These are phyloP conservation scores for Lophiostoma macrostomum DNA, from an alignment of 495 filamentous ascomycete genomes.

Conservation along the genomic window DNA sequence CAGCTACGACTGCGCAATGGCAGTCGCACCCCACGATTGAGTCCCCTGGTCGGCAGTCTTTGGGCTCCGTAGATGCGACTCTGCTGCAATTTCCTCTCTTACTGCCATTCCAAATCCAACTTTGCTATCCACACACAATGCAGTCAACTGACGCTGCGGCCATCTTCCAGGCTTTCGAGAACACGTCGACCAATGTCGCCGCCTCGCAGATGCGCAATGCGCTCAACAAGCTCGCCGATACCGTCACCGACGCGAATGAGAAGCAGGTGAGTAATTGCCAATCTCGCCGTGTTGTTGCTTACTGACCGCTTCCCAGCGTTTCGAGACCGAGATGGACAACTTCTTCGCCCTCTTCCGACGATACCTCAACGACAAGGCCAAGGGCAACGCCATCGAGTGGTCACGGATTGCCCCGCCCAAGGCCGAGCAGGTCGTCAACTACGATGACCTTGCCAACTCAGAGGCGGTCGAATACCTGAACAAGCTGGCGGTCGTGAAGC, in stretches of 20 bases:
- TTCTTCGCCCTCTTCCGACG: slow-evolving; percentile 98
- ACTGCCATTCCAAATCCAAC: background rate
- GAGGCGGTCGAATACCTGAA: slow-evolving; percentile 90
- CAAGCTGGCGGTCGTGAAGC: slow-evolving; percentile 98
- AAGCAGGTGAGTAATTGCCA: slow-evolving; percentile 64
- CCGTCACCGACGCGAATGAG: slow-evolving; percentile 72
- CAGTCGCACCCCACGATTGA: too few species aligned
- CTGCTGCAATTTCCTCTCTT: background rate
- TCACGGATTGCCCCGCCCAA: slow-evolving; percentile 91
- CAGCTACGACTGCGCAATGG: too few species aligned
- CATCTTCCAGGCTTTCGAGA: slow-evolving; percentile 82
- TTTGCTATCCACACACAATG: background rate
- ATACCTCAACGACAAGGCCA: slow-evolving; percentile 98
- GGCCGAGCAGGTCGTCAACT: slow-evolving; percentile 87
- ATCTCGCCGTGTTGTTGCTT: background rate
- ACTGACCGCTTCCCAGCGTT: slow-evolving; percentile 52
- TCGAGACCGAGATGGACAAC: slow-evolving; percentile 99
- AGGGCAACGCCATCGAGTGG: slow-evolving; percentile 91
- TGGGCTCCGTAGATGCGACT: too few species aligned
- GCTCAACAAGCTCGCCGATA: slow-evolving; percentile 86
- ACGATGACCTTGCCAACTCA: slow-evolving; percentile 77
- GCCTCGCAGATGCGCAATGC: slow-evolving; percentile 99
- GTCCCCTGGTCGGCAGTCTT: too few species aligned
- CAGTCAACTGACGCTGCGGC: slow-evolving; percentile 17
- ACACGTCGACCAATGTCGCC: slow-evolving; percentile 96